phyloP scores from a whole-genome alignment of 495 filamentous ascomycete genomes.

The Daldinia childiae region DNA sequence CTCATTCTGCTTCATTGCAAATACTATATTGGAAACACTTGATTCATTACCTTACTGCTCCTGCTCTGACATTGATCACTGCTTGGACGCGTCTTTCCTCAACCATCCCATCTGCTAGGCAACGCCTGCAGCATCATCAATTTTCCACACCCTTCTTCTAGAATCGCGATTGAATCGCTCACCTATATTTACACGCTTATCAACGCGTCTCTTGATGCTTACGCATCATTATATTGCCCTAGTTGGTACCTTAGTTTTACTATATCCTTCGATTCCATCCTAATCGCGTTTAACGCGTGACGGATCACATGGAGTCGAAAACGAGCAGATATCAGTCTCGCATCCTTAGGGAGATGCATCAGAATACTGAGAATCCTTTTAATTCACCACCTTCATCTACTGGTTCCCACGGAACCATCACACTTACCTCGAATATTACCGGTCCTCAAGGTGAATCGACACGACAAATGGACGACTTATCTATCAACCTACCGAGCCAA shows the following conservation, averaged over 20 bases:
- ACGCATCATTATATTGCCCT: constrained; percentile 17
- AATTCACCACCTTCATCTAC: constrained; percentile 62
- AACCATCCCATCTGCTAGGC: constrained; percentile 13
- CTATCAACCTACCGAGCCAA: constrained; percentile 31
- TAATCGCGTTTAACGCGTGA: constrained; percentile 29
- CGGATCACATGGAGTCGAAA: constrained; percentile 42
- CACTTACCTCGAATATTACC: constrained; percentile 58
- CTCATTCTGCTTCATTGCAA: constrained; percentile 33
- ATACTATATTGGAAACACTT: constrained; percentile 10
- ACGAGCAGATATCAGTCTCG: constrained; percentile 47
- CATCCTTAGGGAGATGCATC: constrained; percentile 52
- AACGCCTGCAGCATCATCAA: constrained; percentile 11
- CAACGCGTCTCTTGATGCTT: constrained; percentile 29
- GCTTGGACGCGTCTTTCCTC: constrained; percentile 32
- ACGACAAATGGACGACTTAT: constrained; percentile 45
- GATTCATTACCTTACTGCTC: constrained; percentile 11
- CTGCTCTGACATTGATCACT: constrained; percentile 26
- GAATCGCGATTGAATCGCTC: not conserved
- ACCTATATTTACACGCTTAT: constrained; percentile 13
- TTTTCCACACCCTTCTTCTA: constrained; percentile 3
- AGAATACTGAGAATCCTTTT: constrained; percentile 56
- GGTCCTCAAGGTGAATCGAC: constrained; percentile 58
- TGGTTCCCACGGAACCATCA: constrained; percentile 61
- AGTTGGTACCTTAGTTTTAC: constrained; percentile 25
- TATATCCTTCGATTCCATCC: constrained; percentile 31